Evolutionary conservation across 1,139 yeast genomes (phyloP).

Genomic region (Candida sojae): DNA sequence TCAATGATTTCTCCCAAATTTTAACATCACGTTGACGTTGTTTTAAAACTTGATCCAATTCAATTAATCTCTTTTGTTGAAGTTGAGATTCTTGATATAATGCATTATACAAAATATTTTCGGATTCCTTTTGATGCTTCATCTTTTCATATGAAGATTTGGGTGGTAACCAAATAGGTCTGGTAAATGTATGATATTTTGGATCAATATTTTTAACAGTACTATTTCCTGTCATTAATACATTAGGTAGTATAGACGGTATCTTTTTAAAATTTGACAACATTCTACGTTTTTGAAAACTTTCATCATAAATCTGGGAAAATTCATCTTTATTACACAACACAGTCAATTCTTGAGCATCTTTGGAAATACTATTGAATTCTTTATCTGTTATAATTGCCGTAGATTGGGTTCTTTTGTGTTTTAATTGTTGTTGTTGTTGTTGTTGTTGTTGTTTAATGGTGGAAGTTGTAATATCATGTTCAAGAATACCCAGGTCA

Average conservation of each 20-base stretch:
- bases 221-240: background rate
- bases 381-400: conserved; percentile 8
- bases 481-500: background rate
- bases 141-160: conserved; percentile 54
- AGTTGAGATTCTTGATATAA: conserved; percentile 39
- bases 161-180: conserved; percentile 72
- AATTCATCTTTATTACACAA: conserved; percentile 37
- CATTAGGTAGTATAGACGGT: conserved; percentile 3
- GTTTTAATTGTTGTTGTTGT: background rate
- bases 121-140: conserved; percentile 59
- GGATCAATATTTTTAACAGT: conserved; percentile 8
- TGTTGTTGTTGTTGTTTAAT: background rate
- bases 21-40: conserved; percentile 34
- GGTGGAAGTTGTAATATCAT: background rate
- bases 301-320: conserved; percentile 40
- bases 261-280: conserved; percentile 24
- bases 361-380: conserved; percentile 35
- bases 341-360: conserved; percentile 51
- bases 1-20: conserved; percentile 41
- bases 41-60: conserved; percentile 25
- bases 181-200: conserved; percentile 47
- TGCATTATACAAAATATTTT: conserved; percentile 51
- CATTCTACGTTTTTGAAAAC: conserved; percentile 32
- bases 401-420: background rate
- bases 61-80: conserved; percentile 27